Evolutionary conservation across 495 filamentous ascomycete species (phyloP).

Genomic region (Xylaria nigripes): DNA sequence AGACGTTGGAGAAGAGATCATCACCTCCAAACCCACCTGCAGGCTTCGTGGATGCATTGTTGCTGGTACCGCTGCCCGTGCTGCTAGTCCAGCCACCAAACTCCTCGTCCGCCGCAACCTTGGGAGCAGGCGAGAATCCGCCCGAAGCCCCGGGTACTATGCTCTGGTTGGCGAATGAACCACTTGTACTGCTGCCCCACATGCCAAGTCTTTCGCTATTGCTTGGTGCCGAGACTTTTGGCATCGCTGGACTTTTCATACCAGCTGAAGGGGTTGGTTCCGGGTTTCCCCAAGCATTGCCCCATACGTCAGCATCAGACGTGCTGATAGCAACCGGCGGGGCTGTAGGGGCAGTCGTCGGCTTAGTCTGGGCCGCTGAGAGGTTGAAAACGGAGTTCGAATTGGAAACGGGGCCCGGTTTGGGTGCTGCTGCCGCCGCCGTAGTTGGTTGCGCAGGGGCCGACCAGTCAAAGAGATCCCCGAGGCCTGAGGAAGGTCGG

Average conservation of each 20-base stretch:
- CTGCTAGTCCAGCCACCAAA: constrained; percentile 87
- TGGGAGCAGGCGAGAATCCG: constrained; percentile 47
- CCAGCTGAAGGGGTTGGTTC: constrained; percentile 29
- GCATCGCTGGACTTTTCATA: constrained; percentile 17
- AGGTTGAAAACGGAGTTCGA: constrained; percentile 71
- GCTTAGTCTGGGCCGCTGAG: constrained; percentile 45
- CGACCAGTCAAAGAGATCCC: constrained; percentile 78
- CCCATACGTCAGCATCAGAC: constrained; percentile 42
- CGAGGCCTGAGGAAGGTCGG: constrained; percentile 46
- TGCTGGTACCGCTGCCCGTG: constrained; percentile 35
- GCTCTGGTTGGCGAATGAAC: constrained; percentile 42
- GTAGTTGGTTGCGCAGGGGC: constrained; percentile 44
- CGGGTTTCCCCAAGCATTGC: constrained; percentile 49
- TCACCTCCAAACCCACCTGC: constrained; percentile 58
- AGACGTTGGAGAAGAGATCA: constrained; percentile 91
- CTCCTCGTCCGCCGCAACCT: constrained; percentile 77
- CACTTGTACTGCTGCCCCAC: constrained; percentile 64
- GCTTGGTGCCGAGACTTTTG: constrained; percentile 1
- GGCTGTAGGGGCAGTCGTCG: constrained; percentile 39
- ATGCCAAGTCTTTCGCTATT: constrained; percentile 55
- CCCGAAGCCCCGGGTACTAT: constrained; percentile 45
- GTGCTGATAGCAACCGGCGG: constrained; percentile 28
- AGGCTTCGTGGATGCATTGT: constrained; percentile 27
- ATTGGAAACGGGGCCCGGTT: constrained; percentile 31
- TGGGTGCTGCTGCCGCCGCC: constrained; percentile 36